phyloP scores from a whole-genome alignment of 2,329 filamentous ascomycete species.

The Dichotomopilus funicola region DNA sequence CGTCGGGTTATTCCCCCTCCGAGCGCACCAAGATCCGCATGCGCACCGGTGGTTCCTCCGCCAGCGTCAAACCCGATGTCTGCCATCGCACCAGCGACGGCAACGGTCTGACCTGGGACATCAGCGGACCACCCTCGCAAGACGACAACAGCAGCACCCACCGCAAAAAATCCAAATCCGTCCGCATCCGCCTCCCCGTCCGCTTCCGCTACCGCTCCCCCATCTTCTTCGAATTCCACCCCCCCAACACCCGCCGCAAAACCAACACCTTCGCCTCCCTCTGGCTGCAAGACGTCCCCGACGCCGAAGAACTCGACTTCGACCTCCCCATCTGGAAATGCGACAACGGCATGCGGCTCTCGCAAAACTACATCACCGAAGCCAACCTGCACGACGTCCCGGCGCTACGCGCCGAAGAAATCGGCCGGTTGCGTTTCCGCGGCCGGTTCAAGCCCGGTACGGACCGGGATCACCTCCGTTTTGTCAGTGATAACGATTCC shows the following conservation, averaged over 20 bases:
- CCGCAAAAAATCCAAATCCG: neutral
- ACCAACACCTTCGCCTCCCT: conserved; percentile 70
- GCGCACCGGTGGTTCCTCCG: conserved; percentile 77
- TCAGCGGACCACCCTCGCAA: conserved; percentile 32
- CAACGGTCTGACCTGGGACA: conserved; percentile 44
- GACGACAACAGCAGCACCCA: neutral
- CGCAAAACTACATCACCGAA: conserved; percentile 88
- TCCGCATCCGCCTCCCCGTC: conserved; percentile 67
- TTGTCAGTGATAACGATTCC: conserved; percentile 79
- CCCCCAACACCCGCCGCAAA: conserved; percentile 55
- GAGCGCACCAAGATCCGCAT: conserved; percentile 70
- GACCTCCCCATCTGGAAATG: conserved; percentile 91
- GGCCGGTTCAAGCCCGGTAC: conserved; percentile 85
- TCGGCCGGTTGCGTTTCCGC: conserved; percentile 75
- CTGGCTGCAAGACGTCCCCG: conserved; percentile 80
- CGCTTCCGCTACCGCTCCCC: conserved; percentile 87
- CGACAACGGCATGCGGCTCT: conserved; percentile 64
- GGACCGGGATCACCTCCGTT: conserved; percentile 75
- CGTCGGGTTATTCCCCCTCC: conserved; percentile 53
- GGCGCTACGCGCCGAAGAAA: conserved; percentile 68
- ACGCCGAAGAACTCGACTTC: conserved; percentile 70
- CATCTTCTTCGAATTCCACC: conserved; percentile 79
- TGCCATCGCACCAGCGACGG: conserved; percentile 55
- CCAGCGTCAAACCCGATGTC: conserved; percentile 56
- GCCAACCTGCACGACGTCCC: conserved; percentile 64